A percentile compares a stretch with the other conserved stretches of the same genome.
phyloP scores from a whole-genome alignment of 2,329 filamentous ascomycete genomes.

The Monilinia aucupariae region DNA sequence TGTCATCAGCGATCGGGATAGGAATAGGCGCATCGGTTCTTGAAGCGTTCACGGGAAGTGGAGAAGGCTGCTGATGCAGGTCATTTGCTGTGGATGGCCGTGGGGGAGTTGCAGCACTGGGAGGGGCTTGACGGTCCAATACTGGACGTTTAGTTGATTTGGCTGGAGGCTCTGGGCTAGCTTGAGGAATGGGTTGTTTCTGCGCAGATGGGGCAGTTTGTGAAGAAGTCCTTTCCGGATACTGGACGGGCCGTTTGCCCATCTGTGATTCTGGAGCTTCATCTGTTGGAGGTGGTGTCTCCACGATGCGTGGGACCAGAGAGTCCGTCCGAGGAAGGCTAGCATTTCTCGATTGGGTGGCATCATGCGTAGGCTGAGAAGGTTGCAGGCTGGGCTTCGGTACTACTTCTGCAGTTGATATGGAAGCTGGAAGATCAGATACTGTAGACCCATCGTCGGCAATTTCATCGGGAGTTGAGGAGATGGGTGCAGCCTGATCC shows the following conservation, averaged over 20 bases:
- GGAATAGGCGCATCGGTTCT: slow-evolving; percentile 75
- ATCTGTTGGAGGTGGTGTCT: slow-evolving; percentile 50
- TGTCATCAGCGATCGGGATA: slow-evolving; percentile 75
- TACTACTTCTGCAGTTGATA: slow-evolving; percentile 3
- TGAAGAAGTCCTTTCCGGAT: slow-evolving; percentile 16
- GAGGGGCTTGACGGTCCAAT: slow-evolving; percentile 32
- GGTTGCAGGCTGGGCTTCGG: neutral
- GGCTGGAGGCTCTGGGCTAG: slow-evolving; percentile 44
- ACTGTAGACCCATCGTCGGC: slow-evolving; percentile 20
- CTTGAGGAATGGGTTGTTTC: slow-evolving; percentile 26
- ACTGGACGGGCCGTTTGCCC: slow-evolving; percentile 19
- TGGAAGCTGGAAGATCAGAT: slow-evolving; percentile 17
- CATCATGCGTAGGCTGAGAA: slow-evolving; percentile 1
- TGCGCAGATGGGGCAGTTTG: slow-evolving; percentile 38
- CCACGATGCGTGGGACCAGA: slow-evolving; percentile 55
- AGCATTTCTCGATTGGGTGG: slow-evolving; percentile 24
- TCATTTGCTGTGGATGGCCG: slow-evolving; percentile 45
- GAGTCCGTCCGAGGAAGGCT: slow-evolving; percentile 31
- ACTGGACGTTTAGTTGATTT: slow-evolving; percentile 42
- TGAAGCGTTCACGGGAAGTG: slow-evolving; percentile 62
- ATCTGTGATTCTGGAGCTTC: slow-evolving; percentile 19
- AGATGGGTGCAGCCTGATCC: slow-evolving; percentile 19
- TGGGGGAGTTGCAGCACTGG: slow-evolving; percentile 2
- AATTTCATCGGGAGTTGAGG: slow-evolving; percentile 16
- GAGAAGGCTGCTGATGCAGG: slow-evolving; percentile 56